Evolutionary conservation across 257 asterid genomes (phyloP).

Genomic region (Gentiana straminea): DNA sequence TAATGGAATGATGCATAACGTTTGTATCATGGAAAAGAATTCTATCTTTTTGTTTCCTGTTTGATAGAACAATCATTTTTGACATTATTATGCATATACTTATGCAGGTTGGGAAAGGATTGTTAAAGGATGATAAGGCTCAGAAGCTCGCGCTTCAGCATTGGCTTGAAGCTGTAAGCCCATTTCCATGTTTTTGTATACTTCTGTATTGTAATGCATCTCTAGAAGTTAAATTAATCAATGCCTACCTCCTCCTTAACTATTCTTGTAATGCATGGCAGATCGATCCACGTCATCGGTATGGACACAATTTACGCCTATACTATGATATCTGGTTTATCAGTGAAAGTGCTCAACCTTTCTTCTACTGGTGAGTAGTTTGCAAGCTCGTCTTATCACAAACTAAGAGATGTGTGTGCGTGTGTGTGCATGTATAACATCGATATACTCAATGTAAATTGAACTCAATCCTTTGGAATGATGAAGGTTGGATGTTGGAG

Average conservation of each 20-base stretch:
- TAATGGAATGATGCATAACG: too few species aligned
- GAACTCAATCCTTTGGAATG: neutral
- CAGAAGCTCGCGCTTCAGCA: constrained; percentile 85
- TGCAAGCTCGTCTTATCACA: neutral
- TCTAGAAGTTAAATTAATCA: neutral
- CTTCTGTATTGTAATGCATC: too few species aligned
- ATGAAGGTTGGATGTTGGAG: constrained; percentile 91
- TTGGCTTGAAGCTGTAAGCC: constrained; percentile 97
- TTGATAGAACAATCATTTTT: constrained; percentile 3
- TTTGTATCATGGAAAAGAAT: too few species aligned
- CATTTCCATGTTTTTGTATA: neutral
- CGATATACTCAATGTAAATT: too few species aligned
- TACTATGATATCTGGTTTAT: constrained; percentile 20
- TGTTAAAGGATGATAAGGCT: constrained; percentile 92
- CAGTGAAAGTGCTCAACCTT: constrained; percentile 21
- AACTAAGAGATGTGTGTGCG: neutral
- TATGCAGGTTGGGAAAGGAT: constrained; percentile 82
- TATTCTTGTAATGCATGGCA: constrained; percentile 6
- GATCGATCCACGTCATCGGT: constrained; percentile 24
- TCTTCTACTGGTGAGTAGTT: constrained; percentile 25
- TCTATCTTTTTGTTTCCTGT: too few species aligned
- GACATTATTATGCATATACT: constrained; percentile 2
- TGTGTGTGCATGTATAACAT: too few species aligned
- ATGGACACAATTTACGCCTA: constrained; percentile 22
- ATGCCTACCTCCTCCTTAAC: constrained; percentile 12